These are phyloP conservation scores for Sclerotinia borealis DNA, from an alignment of 2,329 filamentous ascomycete species.

Conservation along the genomic window DNA sequence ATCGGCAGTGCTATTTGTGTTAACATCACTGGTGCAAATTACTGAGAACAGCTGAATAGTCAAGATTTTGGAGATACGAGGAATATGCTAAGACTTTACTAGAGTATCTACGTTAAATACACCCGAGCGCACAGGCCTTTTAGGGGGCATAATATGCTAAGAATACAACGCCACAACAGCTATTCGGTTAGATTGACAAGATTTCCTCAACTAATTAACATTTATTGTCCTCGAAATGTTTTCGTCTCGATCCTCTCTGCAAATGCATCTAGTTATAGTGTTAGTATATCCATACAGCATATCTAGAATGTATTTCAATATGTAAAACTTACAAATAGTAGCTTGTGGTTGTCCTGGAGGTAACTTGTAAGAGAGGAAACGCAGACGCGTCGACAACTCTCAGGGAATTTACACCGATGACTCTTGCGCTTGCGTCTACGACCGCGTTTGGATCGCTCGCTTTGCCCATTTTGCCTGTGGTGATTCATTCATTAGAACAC, in stretches of 20 bases:
- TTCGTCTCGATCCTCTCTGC: not conserved
- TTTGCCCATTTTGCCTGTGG: not conserved
- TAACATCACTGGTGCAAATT: no score
- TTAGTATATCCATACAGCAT: not conserved
- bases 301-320: not conserved
- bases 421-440: not conserved
- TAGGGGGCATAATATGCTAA: no score
- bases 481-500: not conserved
- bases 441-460: not conserved
- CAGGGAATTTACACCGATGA: not conserved
- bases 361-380: conserved; percentile 1
- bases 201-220: no score
- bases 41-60: no score
- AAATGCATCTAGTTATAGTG: not conserved
- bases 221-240: not conserved
- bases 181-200: not conserved
- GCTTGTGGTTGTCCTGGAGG: not conserved
- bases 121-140: no score
- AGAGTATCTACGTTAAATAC: no score
- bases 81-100: no score
- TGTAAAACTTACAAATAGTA: not conserved
- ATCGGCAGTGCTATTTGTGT: no score
- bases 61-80: no score
- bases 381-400: not conserved
- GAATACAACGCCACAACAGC: not conserved